Evolutionary conservation across 371 early-diverging fungal species (phyloP), one percentile per base, ranked within the genome.

Genomic region (Lichtheimia ramosa): DNA sequence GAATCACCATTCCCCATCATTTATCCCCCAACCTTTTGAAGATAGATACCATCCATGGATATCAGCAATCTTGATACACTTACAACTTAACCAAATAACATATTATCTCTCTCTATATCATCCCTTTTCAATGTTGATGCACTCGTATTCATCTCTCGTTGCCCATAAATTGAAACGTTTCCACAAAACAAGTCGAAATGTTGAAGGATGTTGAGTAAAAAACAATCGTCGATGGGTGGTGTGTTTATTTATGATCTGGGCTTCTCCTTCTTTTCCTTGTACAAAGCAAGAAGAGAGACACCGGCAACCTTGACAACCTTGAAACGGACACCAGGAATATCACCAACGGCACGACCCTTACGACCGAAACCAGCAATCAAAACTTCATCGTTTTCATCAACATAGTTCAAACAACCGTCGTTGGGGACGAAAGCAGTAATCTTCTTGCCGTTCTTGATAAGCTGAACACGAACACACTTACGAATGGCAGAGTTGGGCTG

Each of bases 401-500:
- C 94, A 80, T 84, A 93, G 92, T 97, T 98, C 73, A 99, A 81
- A 82, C 98, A 98, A 94, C 99, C 99, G 85, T 99, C 99, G 81
- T 96, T 96, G 80, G 99, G 99, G 60, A 99, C 99, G 88, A 99
- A 99, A 73, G 99, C 99, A 65, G 99, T 98, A 79, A 99, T 91
- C 91, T 96, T 99, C 94, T 99, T 99, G 82, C 96, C 98, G 90
- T 99, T 99, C 91, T 98, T 97, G 90, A 99, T 99, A 65, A 99
- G 89, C 86, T 99, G 99, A 69, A 98, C 98, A 92, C 99, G 95
- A 68, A 99, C 99, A 86, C 98, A 98, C 90, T 99, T 99, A 88
- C 99, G 96, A 88, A 99, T 97, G 74, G 99, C 99, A 85, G 99
- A 99, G 96, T 99, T 99, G 75, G 99, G 99, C 88, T 99, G 99